Evolutionary conservation across 2,329 filamentous ascomycete genomes (phyloP).

Genomic region (Neurospora sp.): DNA sequence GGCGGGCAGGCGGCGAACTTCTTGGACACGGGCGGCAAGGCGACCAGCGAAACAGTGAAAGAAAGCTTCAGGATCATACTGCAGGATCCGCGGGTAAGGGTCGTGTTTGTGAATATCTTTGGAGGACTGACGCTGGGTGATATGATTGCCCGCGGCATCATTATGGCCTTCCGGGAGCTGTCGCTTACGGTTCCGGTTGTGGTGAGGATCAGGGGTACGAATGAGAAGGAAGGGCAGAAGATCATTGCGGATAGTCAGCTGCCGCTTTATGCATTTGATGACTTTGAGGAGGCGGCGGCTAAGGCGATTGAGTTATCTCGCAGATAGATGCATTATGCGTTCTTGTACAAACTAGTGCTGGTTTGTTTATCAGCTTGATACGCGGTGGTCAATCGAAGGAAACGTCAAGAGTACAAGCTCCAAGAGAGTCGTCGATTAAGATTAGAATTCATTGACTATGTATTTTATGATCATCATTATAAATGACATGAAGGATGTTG

Average conservation of each 20-base stretch:
- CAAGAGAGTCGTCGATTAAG: neutral
- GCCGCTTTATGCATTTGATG: constrained; percentile 60
- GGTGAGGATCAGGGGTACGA: constrained; percentile 67
- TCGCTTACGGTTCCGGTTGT: constrained; percentile 60
- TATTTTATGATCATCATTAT: neutral
- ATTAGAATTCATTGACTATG: neutral
- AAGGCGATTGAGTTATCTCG: constrained; percentile 49
- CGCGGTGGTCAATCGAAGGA: neutral
- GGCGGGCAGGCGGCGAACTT: constrained; percentile 71
- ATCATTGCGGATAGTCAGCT: constrained; percentile 61
- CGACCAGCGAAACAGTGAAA: constrained; percentile 71
- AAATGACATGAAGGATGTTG: neutral
- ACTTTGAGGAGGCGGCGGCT: constrained; percentile 61
- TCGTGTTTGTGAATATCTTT: constrained; percentile 52
- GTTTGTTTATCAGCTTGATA: no score
- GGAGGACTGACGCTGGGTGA: constrained; percentile 57
- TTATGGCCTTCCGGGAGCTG: constrained; percentile 62
- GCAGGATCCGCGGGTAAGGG: constrained; percentile 59
- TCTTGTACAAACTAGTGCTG: no score
- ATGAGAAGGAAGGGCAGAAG: constrained; percentile 58
- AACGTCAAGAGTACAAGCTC: neutral
- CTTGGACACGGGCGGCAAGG: constrained; percentile 82
- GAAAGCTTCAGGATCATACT: constrained; percentile 66
- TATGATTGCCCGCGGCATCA: constrained; percentile 69
- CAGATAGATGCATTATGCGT: no score